Percentiles rank a stretch among this genome's conserved stretches.
Conservation (phyloP, 2,329 filamentous ascomycete species). For the Blastomyces percursus region DNA sequence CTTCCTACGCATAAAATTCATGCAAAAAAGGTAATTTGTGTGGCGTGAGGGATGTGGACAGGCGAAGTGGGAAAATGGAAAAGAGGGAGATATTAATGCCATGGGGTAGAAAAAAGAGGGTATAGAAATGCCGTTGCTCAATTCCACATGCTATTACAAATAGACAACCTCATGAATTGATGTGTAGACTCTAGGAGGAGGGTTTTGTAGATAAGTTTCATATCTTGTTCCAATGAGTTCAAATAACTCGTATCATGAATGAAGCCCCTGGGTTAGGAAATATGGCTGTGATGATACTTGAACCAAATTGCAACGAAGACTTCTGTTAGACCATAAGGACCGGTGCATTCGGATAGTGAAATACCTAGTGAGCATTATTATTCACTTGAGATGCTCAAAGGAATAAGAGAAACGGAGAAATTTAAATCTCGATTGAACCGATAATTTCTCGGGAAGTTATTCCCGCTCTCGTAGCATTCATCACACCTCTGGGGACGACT, state of each 20-base stretch:
- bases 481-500: no score
- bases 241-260: neutral
- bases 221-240: neutral
- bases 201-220: neutral
- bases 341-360: neutral
- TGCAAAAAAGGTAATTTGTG: neutral
- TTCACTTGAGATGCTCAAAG: neutral
- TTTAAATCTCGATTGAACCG: neutral
- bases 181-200: neutral
- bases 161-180: neutral
- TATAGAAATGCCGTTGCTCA: neutral
- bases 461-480: neutral
- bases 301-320: neutral
- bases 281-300: neutral
- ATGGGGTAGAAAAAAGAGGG: neutral
- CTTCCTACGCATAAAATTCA: neutral
- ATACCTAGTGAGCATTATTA: neutral
- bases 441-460: neutral
- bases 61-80: neutral
- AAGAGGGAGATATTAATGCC: neutral
- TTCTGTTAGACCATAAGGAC: neutral
- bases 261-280: neutral
- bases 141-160: neutral
- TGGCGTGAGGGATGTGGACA: neutral
- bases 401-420: neutral